Evolutionary conservation across 805 yeast species (phyloP), one percentile per base, ranked within the genome.

Genomic region (Metschnikowia lachancei): DNA sequence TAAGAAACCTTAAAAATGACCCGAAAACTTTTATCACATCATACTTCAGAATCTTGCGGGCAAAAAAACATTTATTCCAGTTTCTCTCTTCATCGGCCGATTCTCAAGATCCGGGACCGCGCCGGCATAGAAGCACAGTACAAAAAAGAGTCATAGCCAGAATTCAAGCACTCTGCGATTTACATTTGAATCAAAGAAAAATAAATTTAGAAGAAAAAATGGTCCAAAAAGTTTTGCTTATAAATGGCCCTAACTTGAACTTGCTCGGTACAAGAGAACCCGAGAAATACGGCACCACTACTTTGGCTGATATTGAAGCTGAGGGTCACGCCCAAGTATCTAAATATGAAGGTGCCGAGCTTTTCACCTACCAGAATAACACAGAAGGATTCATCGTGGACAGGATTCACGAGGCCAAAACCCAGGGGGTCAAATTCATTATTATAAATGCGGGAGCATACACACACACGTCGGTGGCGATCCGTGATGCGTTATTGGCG

Each of bases 391-490:
- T 64, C 33, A 60, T 76, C 20, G 63, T 76, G 30, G 79, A 76
- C 51, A 57, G 77, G 35, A 75, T 76, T 36, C 80, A 76, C 51
- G 63, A 70, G 52, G 78, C 80, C 9, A 69, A 65, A 52, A 49
- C 48, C 16, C 72, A 75, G 32, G 73, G 71, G 5, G 67, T 69
- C 28, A 73, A 67, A 1, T 75, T 74, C 53, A 71, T 76, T 36
- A 66, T 76, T 32, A 74, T 76, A 41, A 76, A 76, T 52, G 80
- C 80, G 11, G 80, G 80, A 39, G 80, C 80, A 9, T 75, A 72
- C 54, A 76, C 80, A 2, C 80, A 76, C 50, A 76, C 80, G 1
- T 73, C 78, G 0, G 72, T 76, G 18, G 80, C 76, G 1, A 64
- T 76, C 11, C 67, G 80, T 47, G 80, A 76, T 55, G 80, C 80